Evolutionary conservation across 2,329 filamentous ascomycete genomes (phyloP).

Genomic region (Pseudopithomyces chartarum): DNA sequence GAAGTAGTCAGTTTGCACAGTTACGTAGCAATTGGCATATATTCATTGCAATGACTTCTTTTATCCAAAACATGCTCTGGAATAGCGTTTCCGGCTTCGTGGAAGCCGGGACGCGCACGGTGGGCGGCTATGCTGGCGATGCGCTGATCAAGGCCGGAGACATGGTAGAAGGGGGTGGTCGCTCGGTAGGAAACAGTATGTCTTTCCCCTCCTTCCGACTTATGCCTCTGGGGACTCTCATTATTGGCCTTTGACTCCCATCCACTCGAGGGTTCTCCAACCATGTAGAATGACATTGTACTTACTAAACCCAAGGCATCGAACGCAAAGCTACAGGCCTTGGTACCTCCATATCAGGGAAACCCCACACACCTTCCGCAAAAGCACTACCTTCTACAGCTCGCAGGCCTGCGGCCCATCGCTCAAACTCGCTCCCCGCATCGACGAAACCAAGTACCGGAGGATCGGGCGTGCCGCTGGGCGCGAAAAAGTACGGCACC

Average conservation of each 20-base stretch:
- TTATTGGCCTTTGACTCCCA: too few relatives aligned
- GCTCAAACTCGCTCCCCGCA: conserved; percentile 40
- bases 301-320: conserved; percentile 26
- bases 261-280: not conserved
- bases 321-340: conserved; percentile 38
- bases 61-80: conserved; percentile 45
- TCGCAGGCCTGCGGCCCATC: conserved; percentile 35
- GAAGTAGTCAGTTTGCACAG: not conserved
- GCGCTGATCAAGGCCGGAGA: conserved; percentile 45
- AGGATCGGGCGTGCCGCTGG: conserved; percentile 25
- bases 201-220: not conserved
- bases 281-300: not conserved
- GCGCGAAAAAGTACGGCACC: conserved; percentile 36
- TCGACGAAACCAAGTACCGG: conserved; percentile 20
- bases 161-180: conserved; percentile 40
- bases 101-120: conserved; percentile 42
- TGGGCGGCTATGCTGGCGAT: conserved; percentile 45
- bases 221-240: not conserved
- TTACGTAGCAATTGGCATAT: not conserved
- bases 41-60: conserved; percentile 27
- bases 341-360: conserved; percentile 34
- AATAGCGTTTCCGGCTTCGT: conserved; percentile 46
- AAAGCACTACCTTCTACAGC: conserved; percentile 38
- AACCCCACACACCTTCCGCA: conserved; percentile 30
- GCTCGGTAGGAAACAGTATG: conserved; percentile 39